A percentile compares a stretch with the other conserved stretches of the same genome.
Conservation (phyloP, 2,329 filamentous ascomycete genomes). For the Ophiocordyceps polyrhachis-furcata region DNA sequence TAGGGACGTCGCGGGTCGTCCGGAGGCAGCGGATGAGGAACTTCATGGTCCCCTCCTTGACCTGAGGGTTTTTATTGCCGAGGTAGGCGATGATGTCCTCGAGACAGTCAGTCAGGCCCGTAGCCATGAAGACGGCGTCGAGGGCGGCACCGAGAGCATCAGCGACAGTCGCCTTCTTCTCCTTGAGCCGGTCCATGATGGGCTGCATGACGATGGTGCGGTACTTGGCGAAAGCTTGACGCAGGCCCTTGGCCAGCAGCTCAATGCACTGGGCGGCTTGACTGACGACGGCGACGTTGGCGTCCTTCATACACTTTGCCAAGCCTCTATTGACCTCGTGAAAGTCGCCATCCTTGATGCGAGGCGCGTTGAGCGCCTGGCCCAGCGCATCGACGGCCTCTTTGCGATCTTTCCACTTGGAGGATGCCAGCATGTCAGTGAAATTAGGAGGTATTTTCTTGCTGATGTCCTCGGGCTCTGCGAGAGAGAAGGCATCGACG, state of each 20-base stretch:
- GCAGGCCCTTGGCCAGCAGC: constrained; percentile 67
- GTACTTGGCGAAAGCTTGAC: constrained; percentile 63
- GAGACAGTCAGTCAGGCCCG: constrained; percentile 66
- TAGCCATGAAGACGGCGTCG: constrained; percentile 48
- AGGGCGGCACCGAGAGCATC: constrained; percentile 77
- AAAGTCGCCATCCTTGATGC: constrained; percentile 82
- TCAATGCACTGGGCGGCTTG: constrained; percentile 89
- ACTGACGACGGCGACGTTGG: constrained; percentile 86
- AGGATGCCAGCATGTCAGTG: constrained; percentile 63
- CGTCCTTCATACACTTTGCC: constrained; percentile 97
- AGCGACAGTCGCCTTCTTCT: constrained; percentile 81
- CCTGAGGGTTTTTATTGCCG: constrained; percentile 89
- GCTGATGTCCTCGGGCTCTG: constrained; percentile 73
- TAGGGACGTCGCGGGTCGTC: constrained; percentile 66
- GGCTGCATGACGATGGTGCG: constrained; percentile 64
- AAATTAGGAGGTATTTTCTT: constrained; percentile 70
- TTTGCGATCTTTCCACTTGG: constrained; percentile 98
- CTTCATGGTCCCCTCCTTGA: constrained; percentile 87
- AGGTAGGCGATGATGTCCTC: constrained; percentile 76
- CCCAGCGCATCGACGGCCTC: constrained; percentile 76
- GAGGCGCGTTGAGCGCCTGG: constrained; percentile 59
- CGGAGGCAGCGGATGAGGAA: constrained; percentile 81
- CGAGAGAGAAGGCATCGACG: constrained; percentile 63
- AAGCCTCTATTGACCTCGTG: constrained; percentile 66
- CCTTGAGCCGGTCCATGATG: constrained; percentile 89